Evolutionary conservation across 306 rosid species (phyloP).

Genomic region (Aeschynomene evenia): DNA sequence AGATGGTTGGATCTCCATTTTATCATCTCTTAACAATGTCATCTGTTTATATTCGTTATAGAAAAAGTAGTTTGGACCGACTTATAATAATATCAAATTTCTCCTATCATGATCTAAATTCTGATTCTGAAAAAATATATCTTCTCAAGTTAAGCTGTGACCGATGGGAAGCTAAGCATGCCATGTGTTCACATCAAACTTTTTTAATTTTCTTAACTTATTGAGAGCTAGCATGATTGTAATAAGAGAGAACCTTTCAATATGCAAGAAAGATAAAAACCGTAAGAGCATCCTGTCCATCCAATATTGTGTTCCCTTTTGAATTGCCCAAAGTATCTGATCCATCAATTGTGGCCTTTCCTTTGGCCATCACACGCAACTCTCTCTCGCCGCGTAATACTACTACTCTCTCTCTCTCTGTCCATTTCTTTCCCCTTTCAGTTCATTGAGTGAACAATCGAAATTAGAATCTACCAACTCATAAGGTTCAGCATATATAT

Average conservation of each 20-base stretch:
- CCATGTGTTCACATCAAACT: slow-evolving; percentile 40
- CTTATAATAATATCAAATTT: too few species aligned
- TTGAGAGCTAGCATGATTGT: too few species aligned
- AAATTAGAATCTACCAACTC: slow-evolving; percentile 19
- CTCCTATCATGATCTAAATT: too few species aligned
- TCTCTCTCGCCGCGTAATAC: slow-evolving; percentile 41
- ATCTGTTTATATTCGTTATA: too few species aligned
- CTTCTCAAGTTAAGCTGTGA: slow-evolving; percentile 9
- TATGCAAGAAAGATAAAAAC: slow-evolving; percentile 27
- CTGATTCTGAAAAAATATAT: too few species aligned
- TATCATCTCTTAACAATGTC: too few species aligned
- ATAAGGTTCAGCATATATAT: too few species aligned
- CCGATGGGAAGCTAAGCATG: slow-evolving; percentile 37
- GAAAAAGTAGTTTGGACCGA: too few species aligned
- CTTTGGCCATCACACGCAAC: slow-evolving; percentile 24
- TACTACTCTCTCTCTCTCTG: too few species aligned
- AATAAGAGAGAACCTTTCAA: slow-evolving; percentile 35
- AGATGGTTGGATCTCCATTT: too few species aligned
- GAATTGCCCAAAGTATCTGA: slow-evolving; percentile 42
- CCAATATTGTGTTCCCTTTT: slow-evolving; percentile 43
- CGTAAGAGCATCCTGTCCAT: slow-evolving; percentile 41
- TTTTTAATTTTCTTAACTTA: background rate
- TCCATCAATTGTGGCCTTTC: slow-evolving; percentile 46
- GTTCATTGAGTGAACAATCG: background rate
- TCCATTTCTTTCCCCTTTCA: background rate